phyloP scores from a whole-genome alignment of 1,139 yeast species.

The Pneumocystis murina region DNA sequence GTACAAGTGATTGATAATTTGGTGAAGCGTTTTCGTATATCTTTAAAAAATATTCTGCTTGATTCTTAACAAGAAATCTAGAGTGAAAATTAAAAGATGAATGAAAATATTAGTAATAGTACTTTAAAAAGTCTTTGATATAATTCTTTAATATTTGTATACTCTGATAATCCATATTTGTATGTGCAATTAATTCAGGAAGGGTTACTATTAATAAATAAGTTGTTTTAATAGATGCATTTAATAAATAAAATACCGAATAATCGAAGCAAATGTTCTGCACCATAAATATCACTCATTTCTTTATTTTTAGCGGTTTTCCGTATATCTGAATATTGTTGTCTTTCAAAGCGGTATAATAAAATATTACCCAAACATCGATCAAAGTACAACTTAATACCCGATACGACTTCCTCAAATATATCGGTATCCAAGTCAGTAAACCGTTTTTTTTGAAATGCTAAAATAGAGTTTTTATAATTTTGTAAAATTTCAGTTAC shows the following conservation, averaged over 20 bases:
- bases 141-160: slow-evolving; percentile 41
- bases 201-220: slow-evolving; percentile 38
- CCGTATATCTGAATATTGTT: slow-evolving; percentile 53
- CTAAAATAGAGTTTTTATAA: slow-evolving; percentile 8
- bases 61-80: slow-evolving; percentile 29
- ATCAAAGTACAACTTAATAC: slow-evolving; percentile 65
- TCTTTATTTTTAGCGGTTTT: slow-evolving; percentile 27
- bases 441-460: slow-evolving; percentile 11
- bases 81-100: not conserved
- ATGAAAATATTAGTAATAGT: slow-evolving; percentile 14
- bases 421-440: slow-evolving; percentile 38
- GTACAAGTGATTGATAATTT: slow-evolving; percentile 38
- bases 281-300: slow-evolving; percentile 48
- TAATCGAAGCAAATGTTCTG: slow-evolving; percentile 19
- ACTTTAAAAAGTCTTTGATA: slow-evolving; percentile 38
- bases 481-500: slow-evolving; percentile 18
- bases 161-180: slow-evolving; percentile 69
- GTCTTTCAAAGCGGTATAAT: slow-evolving; percentile 69
- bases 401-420: slow-evolving; percentile 50
- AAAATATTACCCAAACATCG: slow-evolving; percentile 55
- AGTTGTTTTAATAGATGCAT: too few relatives aligned
- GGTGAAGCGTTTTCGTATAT: slow-evolving; percentile 45
- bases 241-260: slow-evolving; percentile 2
- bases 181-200: slow-evolving; percentile 65
- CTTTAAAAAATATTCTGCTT: slow-evolving; percentile 34